Conservation (phyloP, 2,329 filamentous ascomycete species). For the Neospermospora avenae region DNA sequence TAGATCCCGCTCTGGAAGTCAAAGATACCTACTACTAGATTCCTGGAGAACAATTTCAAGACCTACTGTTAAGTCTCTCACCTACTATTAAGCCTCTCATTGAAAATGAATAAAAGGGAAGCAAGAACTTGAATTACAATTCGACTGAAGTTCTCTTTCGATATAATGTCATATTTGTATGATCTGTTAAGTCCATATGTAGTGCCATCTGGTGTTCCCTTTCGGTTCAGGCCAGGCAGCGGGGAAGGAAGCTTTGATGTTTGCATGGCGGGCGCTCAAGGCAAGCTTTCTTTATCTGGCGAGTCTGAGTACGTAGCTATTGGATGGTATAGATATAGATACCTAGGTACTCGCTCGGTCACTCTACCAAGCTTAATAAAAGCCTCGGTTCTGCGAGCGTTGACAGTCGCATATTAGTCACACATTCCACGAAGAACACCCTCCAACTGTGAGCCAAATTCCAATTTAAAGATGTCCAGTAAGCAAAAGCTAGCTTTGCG, state of each 20-base stretch:
- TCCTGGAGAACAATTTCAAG: not conserved
- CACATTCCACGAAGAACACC: not conserved
- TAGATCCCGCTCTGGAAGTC: not conserved
- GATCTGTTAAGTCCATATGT: too few relatives aligned
- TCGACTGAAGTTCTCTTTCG: too few relatives aligned
- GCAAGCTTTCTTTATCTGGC: not conserved
- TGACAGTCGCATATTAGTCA: not conserved
- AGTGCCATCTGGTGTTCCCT: not conserved
- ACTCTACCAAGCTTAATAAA: too few relatives aligned
- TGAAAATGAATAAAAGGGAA: too few relatives aligned
- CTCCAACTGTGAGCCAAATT: conserved; percentile 3
- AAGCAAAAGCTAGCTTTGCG: conserved; percentile 14
- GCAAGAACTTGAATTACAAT: too few relatives aligned
- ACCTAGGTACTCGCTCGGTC: too few relatives aligned
- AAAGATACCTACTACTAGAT: not conserved
- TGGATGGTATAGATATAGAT: too few relatives aligned
- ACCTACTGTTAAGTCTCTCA: not conserved
- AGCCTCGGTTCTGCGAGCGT: too few relatives aligned
- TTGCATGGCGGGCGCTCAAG: not conserved
- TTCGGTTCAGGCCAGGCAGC: not conserved
- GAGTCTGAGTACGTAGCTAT: too few relatives aligned
- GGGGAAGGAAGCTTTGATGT: not conserved
- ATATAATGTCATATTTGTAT: too few relatives aligned
- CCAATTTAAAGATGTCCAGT: conserved; percentile 21
- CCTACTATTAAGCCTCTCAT: too few relatives aligned